These are phyloP conservation scores for Microsporum canis DNA, from an alignment of 2,329 filamentous ascomycete genomes.

Conservation along the genomic window DNA sequence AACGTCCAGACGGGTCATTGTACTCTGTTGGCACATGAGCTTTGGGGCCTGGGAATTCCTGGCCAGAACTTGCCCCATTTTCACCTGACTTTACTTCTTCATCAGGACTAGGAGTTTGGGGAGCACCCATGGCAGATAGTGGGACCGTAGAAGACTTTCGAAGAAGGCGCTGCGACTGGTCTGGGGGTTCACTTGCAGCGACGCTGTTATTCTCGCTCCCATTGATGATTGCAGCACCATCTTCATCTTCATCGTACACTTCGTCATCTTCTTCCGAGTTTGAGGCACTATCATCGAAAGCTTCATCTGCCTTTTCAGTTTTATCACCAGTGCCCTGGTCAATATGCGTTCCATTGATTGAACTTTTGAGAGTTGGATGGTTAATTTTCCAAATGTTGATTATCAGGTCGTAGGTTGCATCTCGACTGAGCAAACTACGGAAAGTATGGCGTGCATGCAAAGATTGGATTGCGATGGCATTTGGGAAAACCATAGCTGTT, in stretches of 20 bases:
- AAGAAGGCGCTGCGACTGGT: slow-evolving; percentile 43
- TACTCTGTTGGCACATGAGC: slow-evolving; percentile 79
- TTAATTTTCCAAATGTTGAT: slow-evolving; percentile 98
- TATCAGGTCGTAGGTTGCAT: slow-evolving; percentile 93
- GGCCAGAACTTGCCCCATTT: slow-evolving; percentile 23
- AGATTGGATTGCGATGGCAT: slow-evolving; percentile 93
- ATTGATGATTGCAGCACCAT: slow-evolving; percentile 44
- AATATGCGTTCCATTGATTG: slow-evolving; percentile 74
- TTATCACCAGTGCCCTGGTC: slow-evolving; percentile 77
- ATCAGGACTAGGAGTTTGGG: slow-evolving; percentile 25
- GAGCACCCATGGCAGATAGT: slow-evolving; percentile 25
- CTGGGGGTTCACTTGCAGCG: slow-evolving; percentile 41
- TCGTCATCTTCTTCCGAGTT: slow-evolving; percentile 64
- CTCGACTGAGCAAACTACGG: slow-evolving; percentile 84
- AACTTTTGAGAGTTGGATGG: slow-evolving; percentile 83
- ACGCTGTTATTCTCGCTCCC: slow-evolving; percentile 45
- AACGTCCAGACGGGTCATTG: slow-evolving; percentile 65
- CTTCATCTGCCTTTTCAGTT: slow-evolving; percentile 65
- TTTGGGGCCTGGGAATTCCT: slow-evolving; percentile 73
- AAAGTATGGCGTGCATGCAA: slow-evolving; percentile 92
- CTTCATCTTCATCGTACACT: slow-evolving; percentile 42
- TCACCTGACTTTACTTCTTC: slow-evolving; percentile 38
- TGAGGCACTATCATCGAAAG: slow-evolving; percentile 64
- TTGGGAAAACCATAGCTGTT: slow-evolving; percentile 90
- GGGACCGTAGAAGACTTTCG: slow-evolving; percentile 58